A percentile compares a stretch with the other conserved stretches of the same genome.
These are phyloP conservation scores for Nemania serpens DNA, from an alignment of 2,329 filamentous ascomycete species.

Conservation along the genomic window DNA sequence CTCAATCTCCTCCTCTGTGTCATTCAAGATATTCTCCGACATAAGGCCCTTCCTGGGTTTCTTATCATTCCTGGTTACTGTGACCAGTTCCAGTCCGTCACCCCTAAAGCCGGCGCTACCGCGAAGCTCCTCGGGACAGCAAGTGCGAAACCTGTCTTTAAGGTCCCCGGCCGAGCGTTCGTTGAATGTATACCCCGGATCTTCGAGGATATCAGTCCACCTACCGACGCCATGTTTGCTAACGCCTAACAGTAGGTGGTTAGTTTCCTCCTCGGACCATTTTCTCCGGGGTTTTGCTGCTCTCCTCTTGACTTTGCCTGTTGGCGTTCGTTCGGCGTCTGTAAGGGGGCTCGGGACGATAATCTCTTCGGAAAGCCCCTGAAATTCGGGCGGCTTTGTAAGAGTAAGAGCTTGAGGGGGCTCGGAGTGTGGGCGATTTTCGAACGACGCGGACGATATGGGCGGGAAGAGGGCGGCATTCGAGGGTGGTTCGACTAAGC, in stretches of 20 bases:
- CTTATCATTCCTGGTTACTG: slow-evolving; percentile 34
- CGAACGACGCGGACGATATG: slow-evolving; percentile 62
- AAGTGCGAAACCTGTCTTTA: slow-evolving; percentile 69
- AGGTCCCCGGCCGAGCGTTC: slow-evolving; percentile 65
- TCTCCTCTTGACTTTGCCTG: slow-evolving; percentile 55
- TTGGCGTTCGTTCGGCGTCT: slow-evolving; percentile 39
- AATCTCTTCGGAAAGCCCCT: slow-evolving; percentile 35
- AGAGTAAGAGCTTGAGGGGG: slow-evolving; percentile 50
- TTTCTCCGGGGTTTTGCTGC: slow-evolving; percentile 63
- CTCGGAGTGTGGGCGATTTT: slow-evolving; percentile 50
- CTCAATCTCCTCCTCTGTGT: slow-evolving; percentile 46
- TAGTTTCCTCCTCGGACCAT: slow-evolving; percentile 69
- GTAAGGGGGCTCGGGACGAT: slow-evolving; percentile 36
- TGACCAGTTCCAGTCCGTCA: slow-evolving; percentile 35
- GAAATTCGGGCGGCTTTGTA: slow-evolving; percentile 39
- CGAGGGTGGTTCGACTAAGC: slow-evolving; percentile 65
- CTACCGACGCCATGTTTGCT: slow-evolving; percentile 66
- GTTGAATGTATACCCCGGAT: slow-evolving; percentile 64
- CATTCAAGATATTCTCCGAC: slow-evolving; percentile 61
- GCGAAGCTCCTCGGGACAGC: slow-evolving; percentile 65
- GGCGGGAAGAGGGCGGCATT: slow-evolving; percentile 66
- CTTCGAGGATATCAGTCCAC: slow-evolving; percentile 68
- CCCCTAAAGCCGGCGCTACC: slow-evolving; percentile 44
- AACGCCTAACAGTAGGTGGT: slow-evolving; percentile 64
- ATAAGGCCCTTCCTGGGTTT: slow-evolving; percentile 55